Evolutionary conservation across 306 rosid genomes (phyloP), one percentile per base, ranked within the genome.

Genomic region (Begonia fuchsioides): DNA sequence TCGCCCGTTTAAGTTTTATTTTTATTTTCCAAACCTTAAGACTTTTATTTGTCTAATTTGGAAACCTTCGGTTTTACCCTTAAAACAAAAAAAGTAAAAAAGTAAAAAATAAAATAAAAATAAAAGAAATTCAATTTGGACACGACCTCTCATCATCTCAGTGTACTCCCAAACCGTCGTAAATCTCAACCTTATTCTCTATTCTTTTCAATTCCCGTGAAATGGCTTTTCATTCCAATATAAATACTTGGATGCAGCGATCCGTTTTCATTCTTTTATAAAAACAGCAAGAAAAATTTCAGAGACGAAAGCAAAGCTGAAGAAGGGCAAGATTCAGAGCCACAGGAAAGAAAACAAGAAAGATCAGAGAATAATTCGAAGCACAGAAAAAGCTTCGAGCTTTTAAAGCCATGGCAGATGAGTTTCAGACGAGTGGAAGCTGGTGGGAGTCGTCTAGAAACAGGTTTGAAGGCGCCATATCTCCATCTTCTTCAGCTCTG

Each of bases 381-480:
- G 16, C 57, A 11, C 51, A 59, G 12, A 49, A 32, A 54, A 39
- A 39, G 35, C 35, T 26, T 26, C 4, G 35, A 26, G 35, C 35
- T 26, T 26, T 26, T 26, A 11, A 32, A 61, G 50, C 75, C 65
- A 90, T 90, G 97, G 95, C 92, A 32, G 94, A 90, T 46, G 96
- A 90, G 60, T 90, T 72, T 70, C 88, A 74, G 7, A 62, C 84
- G 44, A 73, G 71, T 49, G 97, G 82, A 15, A 85, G 82, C 59
- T 84, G 95, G 93, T 90, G 95, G 97, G 92, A 90, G 6, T 51
- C 85, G 13, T 59, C 93, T 12, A 74, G 72, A 59, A 54, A 39
- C 51, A 69, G 94, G 60, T 87, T 61, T 58, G 92, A 76, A 16
- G 71, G 79, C 15, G 84, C 83, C 32, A 60, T 86, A 50, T 72